These are phyloP conservation scores for Neoboletus brunneissimus DNA, from an alignment of 768 basidiomycete genomes.

Conservation along the genomic window DNA sequence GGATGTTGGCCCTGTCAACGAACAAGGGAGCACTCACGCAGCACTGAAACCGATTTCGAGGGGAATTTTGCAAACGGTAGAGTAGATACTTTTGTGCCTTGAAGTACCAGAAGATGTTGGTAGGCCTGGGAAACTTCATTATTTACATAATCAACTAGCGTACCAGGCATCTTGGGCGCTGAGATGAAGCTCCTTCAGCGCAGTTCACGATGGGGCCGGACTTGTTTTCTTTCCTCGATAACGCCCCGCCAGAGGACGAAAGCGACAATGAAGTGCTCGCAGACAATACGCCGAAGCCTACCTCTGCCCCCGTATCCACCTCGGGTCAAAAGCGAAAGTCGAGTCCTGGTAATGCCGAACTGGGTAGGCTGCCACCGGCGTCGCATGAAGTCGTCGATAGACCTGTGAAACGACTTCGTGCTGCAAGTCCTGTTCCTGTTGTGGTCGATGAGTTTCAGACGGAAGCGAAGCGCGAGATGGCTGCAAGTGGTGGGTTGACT, in stretches of 20 bases:
- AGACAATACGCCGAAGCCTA: neutral
- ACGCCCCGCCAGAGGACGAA: conserved; percentile 21
- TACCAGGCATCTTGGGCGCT: too few species aligned
- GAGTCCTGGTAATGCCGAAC: conserved; percentile 7
- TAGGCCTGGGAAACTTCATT: neutral
- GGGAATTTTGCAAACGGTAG: too few species aligned
- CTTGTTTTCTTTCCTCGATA: conserved; percentile 32
- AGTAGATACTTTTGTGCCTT: neutral
- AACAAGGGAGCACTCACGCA: too few species aligned
- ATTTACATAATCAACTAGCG: conserved; percentile 6
- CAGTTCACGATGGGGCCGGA: conserved; percentile 24
- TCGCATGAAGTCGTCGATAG: conserved; percentile 32
- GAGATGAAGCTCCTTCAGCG: neutral
- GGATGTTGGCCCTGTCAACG: too few species aligned
- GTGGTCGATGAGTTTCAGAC: conserved; percentile 94
- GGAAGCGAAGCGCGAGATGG: conserved; percentile 89
- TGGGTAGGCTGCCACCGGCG: neutral
- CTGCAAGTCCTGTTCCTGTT: conserved; percentile 66
- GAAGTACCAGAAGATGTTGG: too few species aligned
- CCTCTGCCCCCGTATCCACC: neutral
- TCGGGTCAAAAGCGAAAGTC: conserved; percentile 26
- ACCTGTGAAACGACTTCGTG: conserved; percentile 53
- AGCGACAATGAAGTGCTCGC: conserved; percentile 24
- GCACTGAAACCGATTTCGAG: too few species aligned
- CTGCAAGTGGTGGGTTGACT: conserved; percentile 82